Base-by-base conservation (phyloP, 352 stramenopile genomes). In the Globisporangium splendens region DNA sequence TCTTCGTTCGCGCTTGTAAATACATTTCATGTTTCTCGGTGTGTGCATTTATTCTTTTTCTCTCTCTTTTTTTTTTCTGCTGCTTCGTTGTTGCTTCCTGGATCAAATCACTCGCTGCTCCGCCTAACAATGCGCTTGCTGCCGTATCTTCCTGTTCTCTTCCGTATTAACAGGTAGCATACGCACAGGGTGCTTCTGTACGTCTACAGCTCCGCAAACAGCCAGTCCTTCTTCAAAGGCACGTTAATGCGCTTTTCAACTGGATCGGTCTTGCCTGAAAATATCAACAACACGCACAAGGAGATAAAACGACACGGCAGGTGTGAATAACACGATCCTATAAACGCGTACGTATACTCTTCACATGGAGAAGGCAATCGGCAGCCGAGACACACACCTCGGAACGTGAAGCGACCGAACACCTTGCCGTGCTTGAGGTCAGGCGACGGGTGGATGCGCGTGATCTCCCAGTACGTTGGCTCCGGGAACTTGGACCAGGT, bases 361-460 rank as follows among this genome's bases (percentile, higher is more conserved):
- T 8, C 8, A 10, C 28, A 35, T 8, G 28, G 28, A 35, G 28
- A 35, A 1, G 0, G 28, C 28, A 35, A 11, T 35, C 28, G 28
- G 5, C 5, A 35, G 28, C 28, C 8, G 10, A 18, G 12, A 20
- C 21, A 83, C 77, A 62, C 63, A 90, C 82, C 84, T 41, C 84
- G 84, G 67, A 92, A 94, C 11, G 82, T 92, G 63, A 92, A 83
- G 57, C 68, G 65, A 66, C 84, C 84, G 66, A 80, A 94, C 35
- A 84, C 80, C 72, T 94, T 94, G 74, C 84, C 84, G 70, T 94
- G 84, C 73, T 89, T 91, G 58, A 94, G 79, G 66, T 94, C 84
- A 1, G 56, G 59, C 48, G 84, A 85, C 38, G 84, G 84, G 35
- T 68, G 75, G 35, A 94, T 72, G 61, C 84, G 81, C 68, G 86